phyloP scores from a whole-genome alignment of 805 yeast genomes.

The Millerozyma acaciae region DNA sequence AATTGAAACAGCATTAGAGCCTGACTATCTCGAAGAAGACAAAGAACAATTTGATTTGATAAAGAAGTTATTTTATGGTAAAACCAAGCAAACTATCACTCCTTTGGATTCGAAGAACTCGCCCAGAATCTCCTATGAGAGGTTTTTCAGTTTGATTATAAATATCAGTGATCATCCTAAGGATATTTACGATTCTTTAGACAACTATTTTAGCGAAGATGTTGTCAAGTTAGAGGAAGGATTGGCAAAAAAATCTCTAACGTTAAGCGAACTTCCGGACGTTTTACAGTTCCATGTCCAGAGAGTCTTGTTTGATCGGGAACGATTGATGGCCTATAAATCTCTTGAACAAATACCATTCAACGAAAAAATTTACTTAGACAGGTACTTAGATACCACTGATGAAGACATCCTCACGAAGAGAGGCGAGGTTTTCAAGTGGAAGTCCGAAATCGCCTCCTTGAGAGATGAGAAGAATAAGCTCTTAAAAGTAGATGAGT shows the following conservation, averaged over 20 bases:
- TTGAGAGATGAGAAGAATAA: constrained; percentile 42
- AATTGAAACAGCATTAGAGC: constrained; percentile 80
- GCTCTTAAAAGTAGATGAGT: constrained; percentile 40
- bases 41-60: constrained; percentile 81
- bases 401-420: constrained; percentile 50
- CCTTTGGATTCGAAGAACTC: constrained; percentile 39
- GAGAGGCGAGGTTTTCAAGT: constrained; percentile 53
- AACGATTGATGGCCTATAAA: constrained; percentile 69
- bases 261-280: constrained; percentile 70
- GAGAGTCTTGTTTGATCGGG: constrained; percentile 85
- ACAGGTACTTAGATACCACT: constrained; percentile 75
- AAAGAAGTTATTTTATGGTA: constrained; percentile 80
- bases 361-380: constrained; percentile 74
- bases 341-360: constrained; percentile 80
- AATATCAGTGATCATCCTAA: constrained; percentile 87
- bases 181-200: constrained; percentile 86
- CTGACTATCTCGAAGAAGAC: constrained; percentile 56
- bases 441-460: constrained; percentile 54
- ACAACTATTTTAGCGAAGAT: constrained; percentile 76
- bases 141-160: constrained; percentile 77
- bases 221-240: constrained; percentile 66
- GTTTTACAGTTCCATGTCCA: constrained; percentile 90
- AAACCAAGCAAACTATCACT: constrained; percentile 69
- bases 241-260: constrained; percentile 65
- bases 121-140: constrained; percentile 46